Evolutionary conservation across 306 rosid species (phyloP), one percentile per base, ranked within the genome.

Genomic region (barrel medic (Medicago truncatula)): DNA sequence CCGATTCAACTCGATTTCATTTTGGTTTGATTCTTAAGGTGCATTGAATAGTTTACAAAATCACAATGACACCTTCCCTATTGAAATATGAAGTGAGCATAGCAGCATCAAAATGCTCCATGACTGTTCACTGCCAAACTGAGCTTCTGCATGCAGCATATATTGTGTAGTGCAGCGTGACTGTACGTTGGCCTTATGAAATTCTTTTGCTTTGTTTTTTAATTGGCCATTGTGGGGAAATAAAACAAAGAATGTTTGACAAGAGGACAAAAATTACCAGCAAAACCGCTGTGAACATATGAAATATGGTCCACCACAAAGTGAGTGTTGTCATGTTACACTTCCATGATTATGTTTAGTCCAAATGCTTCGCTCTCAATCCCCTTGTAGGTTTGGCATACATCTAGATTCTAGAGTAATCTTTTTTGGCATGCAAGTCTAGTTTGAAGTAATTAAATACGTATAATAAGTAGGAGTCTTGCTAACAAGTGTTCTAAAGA

Each of bases 61-160:
- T 28, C 31, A 28, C 4, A 28, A 28, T 34, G 38, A 34, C 38
- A 5, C 38, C 38, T 34, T 34, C 38, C 6, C 38, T 34, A 4
- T 34, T 34, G 38, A 6, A 34, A 34, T 34, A 34, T 34, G 38
- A 34, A 34, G 38, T 34, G 53, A 47, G 21, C 76, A 67, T 76
- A 64, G 68, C 44, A 47, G 62, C 50, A 50, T 58, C n/a, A 46
- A 53, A 66, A 64, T 15, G 52, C 67, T 79, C 25, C 23, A 75
- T 78, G 75, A 10, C 11, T 47, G 7, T 10, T 43, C 5, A 6
- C 49, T 43, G 49, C 49, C 68, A 60, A 71, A 31, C 11, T 44
- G 56, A 63, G 81, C 77, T 85, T 71, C 57, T 73, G 68, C 84
- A 75, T 80, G 83, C 81, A 64, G 77, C 81, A 74, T n/a, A n/a